Conservation (phyloP, 352 stramenopile species). For the Phytophthora pluvialis region DNA sequence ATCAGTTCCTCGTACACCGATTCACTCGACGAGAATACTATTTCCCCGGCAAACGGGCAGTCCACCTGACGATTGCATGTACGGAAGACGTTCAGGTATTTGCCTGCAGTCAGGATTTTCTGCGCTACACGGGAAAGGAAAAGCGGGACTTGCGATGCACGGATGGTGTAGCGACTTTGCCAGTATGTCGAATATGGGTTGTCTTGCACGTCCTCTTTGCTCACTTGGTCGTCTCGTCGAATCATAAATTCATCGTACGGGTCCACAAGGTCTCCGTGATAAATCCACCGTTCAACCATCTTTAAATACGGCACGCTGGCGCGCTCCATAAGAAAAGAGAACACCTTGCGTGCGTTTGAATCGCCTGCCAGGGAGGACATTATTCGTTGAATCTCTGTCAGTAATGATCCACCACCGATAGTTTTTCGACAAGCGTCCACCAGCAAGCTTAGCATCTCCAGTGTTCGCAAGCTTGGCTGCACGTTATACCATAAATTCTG, state of each 20-base stretch:
- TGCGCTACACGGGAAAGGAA: constrained; percentile 77
- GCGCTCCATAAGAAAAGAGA: constrained; percentile 85
- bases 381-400: constrained; percentile 91
- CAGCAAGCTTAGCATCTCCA: constrained; percentile 92
- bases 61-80: constrained; percentile 82
- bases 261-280: constrained; percentile 89
- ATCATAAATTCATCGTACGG: constrained; percentile 94
- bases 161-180: constrained; percentile 87
- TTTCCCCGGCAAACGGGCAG: constrained; percentile 79
- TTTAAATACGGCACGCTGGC: constrained; percentile 89
- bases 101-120: constrained; percentile 92
- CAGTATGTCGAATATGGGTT: constrained; percentile 93
- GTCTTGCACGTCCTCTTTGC: constrained; percentile 84
- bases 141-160: constrained; percentile 77
- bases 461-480: constrained; percentile 91
- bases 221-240: constrained; percentile 73
- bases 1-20: constrained; percentile 86
- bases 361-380: constrained; percentile 84
- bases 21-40: constrained; percentile 69
- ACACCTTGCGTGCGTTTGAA: constrained; percentile 75
- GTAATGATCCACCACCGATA: constrained; percentile 89
- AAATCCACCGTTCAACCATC: constrained; percentile 93
- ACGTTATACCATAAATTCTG: constrained; percentile 94
- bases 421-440: constrained; percentile 75
- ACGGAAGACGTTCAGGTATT: constrained; percentile 93